phyloP scores from a whole-genome alignment of 345 rosid genomes.

The Noccaea bulbosa region DNA sequence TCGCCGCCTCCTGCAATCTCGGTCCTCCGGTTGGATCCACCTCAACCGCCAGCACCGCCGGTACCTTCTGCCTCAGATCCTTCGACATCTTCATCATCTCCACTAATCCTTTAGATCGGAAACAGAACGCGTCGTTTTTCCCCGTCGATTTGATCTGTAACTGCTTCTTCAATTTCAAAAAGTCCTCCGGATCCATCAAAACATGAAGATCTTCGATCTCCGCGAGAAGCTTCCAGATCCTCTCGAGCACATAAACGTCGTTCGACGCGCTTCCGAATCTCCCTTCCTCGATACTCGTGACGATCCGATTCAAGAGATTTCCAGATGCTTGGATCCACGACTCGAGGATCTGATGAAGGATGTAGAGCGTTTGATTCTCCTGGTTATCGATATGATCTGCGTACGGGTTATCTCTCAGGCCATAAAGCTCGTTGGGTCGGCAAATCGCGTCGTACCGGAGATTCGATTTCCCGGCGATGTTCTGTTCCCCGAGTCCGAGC shows the following conservation, averaged over 20 bases:
- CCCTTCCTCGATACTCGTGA: constrained; percentile 48
- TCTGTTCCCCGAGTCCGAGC: constrained; percentile 84
- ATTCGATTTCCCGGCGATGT: constrained; percentile 73
- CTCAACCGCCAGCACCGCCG: constrained; percentile 70
- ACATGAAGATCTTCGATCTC: constrained; percentile 79
- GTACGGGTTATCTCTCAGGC: constrained; percentile 57
- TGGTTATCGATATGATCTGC: constrained; percentile 62
- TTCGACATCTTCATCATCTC: constrained; percentile 62
- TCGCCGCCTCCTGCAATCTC: constrained; percentile 88
- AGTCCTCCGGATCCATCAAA: constrained; percentile 86
- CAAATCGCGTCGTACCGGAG: constrained; percentile 84
- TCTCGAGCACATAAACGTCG: constrained; percentile 65
- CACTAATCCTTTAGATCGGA: constrained; percentile 73
- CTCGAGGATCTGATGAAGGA: constrained; percentile 78
- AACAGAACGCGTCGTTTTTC: constrained; percentile 75
- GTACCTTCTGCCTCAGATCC: constrained; percentile 78
- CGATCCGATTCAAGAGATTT: constrained; percentile 56
- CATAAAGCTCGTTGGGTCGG: constrained; percentile 62
- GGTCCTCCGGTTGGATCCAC: constrained; percentile 98
- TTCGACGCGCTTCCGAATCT: constrained; percentile 55
- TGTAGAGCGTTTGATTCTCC: constrained; percentile 72
- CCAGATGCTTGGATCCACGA: constrained; percentile 69
- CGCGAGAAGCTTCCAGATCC: constrained; percentile 72
- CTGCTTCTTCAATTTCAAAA: constrained; percentile 68
- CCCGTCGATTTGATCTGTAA: constrained; percentile 50